Evolutionary conservation across 371 early-diverging fungal genomes (phyloP), one percentile per base, ranked within the genome.

Genomic region (Batkoa obscura): DNA sequence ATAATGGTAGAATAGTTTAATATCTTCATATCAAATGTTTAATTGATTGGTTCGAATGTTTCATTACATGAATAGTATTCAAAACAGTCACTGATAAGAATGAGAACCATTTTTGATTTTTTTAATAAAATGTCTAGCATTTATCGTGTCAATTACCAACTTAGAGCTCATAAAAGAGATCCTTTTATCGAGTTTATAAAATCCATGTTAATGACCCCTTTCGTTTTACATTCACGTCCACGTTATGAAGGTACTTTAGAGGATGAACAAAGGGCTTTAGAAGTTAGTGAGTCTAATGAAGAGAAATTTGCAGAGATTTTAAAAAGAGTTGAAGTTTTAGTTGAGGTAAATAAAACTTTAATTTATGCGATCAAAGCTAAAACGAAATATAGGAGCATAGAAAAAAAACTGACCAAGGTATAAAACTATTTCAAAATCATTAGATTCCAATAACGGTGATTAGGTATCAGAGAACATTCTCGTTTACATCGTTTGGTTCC

Each of bases 101-200:
- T n/a, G n/a, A n/a, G n/a, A n/a, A n/a, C n/a, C n/a, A n/a, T n/a
- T n/a, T n/a, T n/a, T n/a, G n/a, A n/a, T n/a, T n/a, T n/a, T n/a
- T n/a, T n/a, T n/a, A n/a, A n/a, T n/a, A 55, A 50, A 43, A 72
- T 70, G 69, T 66, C 68, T 4, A 68, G 70, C 45, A 56, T 68
- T 36, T 72, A 75, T 61, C 43, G 68, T 58, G 74, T 79, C 58
- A 84, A 81, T 72, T 84, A 84, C 68, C 80, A 82, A 59, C 67
- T 83, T 43, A 70, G 82, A 48, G 72, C 85, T 32, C 86, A 84
- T 71, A 82, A 83, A 72, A 78, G 85, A 50, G 86, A 85, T 67
- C 71, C 73, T 33, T 72, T 81, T 45, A 83, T 86, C 62, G 86
- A 86, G 67, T 86, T 85, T 66, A 81, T 88, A 68, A 88, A 88